A percentile compares a stretch with the other conserved stretches of the same genome.
Evolutionary conservation across 306 rosid species (phyloP).

Genomic region (Luffa acutangula): DNA sequence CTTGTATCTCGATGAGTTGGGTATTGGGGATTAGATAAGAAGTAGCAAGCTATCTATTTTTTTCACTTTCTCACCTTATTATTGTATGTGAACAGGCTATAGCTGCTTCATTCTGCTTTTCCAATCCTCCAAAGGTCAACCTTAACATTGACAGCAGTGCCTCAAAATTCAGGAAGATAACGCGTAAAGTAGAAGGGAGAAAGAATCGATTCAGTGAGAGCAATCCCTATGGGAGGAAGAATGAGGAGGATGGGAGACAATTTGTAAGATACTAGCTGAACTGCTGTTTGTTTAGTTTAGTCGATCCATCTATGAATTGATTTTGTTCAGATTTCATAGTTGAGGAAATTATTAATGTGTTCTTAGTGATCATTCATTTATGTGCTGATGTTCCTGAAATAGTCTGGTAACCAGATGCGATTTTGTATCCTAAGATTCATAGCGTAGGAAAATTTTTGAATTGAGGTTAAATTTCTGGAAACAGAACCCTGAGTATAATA

Average conservation of each 20-base stretch:
- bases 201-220: constrained; percentile 49
- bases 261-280: constrained; percentile 27
- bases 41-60: background rate
- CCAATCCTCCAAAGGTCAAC: constrained; percentile 78
- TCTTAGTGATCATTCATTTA: background rate
- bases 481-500: background rate
- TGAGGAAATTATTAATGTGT: background rate
- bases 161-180: constrained; percentile 59
- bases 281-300: background rate
- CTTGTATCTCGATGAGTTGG: background rate
- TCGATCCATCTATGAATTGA: background rate
- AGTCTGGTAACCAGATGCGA: background rate
- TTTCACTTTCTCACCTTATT: background rate
- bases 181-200: constrained; percentile 39
- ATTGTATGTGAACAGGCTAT: constrained; percentile 47
- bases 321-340: background rate
- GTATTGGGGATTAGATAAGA: background rate
- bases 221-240: constrained; percentile 57
- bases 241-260: constrained; percentile 23
- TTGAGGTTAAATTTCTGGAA: background rate
- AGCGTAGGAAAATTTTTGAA: background rate
- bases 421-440: background rate
- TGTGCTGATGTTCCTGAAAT: background rate
- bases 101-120: constrained; percentile 73
- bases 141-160: constrained; percentile 73